Conservation (phyloP, 345 rosid genomes). For the Eucalyptus regnans region DNA sequence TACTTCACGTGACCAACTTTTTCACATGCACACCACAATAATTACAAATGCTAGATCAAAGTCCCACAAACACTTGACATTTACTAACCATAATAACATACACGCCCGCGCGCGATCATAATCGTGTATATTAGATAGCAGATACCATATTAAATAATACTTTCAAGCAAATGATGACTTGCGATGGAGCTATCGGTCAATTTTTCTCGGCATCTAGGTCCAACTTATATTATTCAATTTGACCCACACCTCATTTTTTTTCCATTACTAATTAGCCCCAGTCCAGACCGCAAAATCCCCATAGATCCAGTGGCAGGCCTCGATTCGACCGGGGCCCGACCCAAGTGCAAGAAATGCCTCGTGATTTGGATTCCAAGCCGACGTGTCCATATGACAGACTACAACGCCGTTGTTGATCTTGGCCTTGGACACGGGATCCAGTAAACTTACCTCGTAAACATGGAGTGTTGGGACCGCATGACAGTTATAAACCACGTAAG, state of each 20-base stretch:
- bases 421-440: no score
- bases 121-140: not conserved
- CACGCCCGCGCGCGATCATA: not conserved
- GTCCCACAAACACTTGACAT: not conserved
- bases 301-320: slow-evolving; percentile 79
- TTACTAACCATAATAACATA: not conserved
- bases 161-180: not conserved
- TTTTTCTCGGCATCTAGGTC: not conserved
- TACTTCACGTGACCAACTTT: no score
- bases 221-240: not conserved
- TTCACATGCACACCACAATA: no score
- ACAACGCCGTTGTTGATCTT: no score
- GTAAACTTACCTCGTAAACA: no score
- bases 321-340: slow-evolving; percentile 60
- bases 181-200: not conserved
- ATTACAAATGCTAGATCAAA: no score
- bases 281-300: slow-evolving; percentile 73
- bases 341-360: slow-evolving; percentile 67
- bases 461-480: no score
- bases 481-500: no score
- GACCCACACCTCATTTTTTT: not conserved
- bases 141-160: no score
- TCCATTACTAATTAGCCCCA: slow-evolving; percentile 5
- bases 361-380: slow-evolving; percentile 62
- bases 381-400: slow-evolving; percentile 77